These are phyloP conservation scores for Pseudopediastrum boryanum DNA, from an alignment of 139 green algal genomes.

Conservation along the genomic window DNA sequence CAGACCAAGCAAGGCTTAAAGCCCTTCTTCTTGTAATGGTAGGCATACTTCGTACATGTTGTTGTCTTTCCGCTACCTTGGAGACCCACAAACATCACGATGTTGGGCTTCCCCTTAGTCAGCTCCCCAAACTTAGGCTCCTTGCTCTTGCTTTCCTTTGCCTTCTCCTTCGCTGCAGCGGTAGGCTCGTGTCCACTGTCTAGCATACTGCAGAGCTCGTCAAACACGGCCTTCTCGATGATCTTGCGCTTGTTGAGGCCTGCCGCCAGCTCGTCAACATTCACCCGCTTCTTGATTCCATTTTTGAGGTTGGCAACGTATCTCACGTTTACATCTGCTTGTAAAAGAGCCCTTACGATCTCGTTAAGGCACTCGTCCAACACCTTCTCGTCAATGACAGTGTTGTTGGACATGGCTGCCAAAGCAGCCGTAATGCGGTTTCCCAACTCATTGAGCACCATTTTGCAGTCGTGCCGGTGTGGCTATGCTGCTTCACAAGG, in stretches of 20 bases:
- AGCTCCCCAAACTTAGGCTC: conserved; percentile 50
- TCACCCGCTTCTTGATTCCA: conserved; percentile 93
- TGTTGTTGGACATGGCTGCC: conserved; percentile 65
- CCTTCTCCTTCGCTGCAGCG: conserved; percentile 18
- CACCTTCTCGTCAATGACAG: conserved; percentile 91
- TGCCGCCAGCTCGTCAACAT: conserved; percentile 83
- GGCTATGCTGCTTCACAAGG: too few relatives aligned
- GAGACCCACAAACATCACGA: conserved; percentile 98
- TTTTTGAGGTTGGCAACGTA: conserved; percentile 69
- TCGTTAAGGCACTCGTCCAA: conserved; percentile 96
- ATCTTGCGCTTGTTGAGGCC: conserved; percentile 95
- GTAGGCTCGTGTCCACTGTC: conserved; percentile 71
- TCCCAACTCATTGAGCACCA: conserved; percentile 97
- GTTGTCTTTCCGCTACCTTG: conserved; percentile 97
- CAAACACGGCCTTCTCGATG: conserved; percentile 93
- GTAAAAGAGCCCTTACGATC: conserved; percentile 88
- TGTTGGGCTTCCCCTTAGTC: conserved; percentile 87
- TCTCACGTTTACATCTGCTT: conserved; percentile 48
- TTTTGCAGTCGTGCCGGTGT: too few relatives aligned
- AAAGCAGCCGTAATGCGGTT: conserved; percentile 86
- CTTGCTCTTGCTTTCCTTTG: conserved; percentile 53
- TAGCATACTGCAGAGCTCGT: conserved; percentile 90
- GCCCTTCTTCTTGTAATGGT: conserved; percentile 96
- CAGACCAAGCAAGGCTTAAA: conserved; percentile 97
- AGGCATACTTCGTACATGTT: conserved; percentile 97